Base-by-base conservation (phyloP, 2,329 filamentous ascomycete genomes). In the Tolypocladium guangdongense region DNA sequence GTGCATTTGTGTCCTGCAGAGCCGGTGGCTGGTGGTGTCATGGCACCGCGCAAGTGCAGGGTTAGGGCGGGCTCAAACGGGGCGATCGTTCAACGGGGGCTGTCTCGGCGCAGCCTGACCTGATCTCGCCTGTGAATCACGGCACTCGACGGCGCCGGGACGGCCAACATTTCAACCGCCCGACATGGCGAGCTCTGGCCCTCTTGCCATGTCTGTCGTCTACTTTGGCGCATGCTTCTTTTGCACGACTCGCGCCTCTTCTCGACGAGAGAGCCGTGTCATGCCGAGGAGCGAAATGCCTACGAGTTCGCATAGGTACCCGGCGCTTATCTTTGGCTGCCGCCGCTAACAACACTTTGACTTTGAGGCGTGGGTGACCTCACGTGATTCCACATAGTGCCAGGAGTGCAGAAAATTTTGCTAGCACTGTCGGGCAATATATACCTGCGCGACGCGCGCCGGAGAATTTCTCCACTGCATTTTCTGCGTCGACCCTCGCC, bases 391-490 rank as follows among this genome's bases (percentile, higher is more conserved):
- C 0, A 0, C 45, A 68, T 66, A 67, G 66, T 68, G 65, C 53
- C 11, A 18, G n/a, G 0, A n/a, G 47, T 27, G 33, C 12, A 7
- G 47, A 50, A 61, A 66, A 57, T 52, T 63, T 66, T 65, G 45
- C 54, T 60, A 30, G 55, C 66, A 68, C 66, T 68, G 66, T 66
- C 38, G 54, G 39, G 3, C 60, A 64, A 68, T 68, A 68, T 66
- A 63, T 64, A 61, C 56, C 7, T 41, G 10, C 53, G 53, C 45
- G 50, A 38, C 32, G 36, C 30, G 49, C 12, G 18, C 36, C 30
- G 2, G 20, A 49, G 45, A 49, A 16, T 41, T 52, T 55, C 52
- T 49, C 51, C 43, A 32, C 43, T 32, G 43, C 27, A 46, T n/a
- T 20, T 32, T 46, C 18, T 18, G 27, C 30, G 16, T 20, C 27